Conservation (phyloP, 345 rosid genomes). For the Pugionium cornutum region DNA sequence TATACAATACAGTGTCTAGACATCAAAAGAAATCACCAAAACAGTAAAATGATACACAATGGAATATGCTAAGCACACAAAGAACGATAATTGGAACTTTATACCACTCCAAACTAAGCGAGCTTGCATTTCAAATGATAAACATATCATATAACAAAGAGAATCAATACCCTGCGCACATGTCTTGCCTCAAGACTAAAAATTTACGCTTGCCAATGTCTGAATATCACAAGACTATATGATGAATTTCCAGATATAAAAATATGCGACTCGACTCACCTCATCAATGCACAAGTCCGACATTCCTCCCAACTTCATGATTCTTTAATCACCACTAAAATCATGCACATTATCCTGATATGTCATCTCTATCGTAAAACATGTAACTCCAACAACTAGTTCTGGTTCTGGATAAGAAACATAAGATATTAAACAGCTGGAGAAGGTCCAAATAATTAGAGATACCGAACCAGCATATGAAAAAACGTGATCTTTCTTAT, state of each 20-base stretch:
- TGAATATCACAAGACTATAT: slow-evolving; percentile 11
- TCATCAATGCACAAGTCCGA: slow-evolving; percentile 65
- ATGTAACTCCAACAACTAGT: slow-evolving; percentile 40
- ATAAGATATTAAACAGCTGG: slow-evolving; percentile 32
- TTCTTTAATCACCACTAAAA: slow-evolving; percentile 59
- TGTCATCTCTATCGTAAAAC: slow-evolving; percentile 47
- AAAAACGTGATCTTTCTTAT: slow-evolving; percentile 17
- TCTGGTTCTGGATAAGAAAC: slow-evolving; percentile 47
- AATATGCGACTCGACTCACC: slow-evolving; percentile 46
- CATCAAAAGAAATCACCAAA: slow-evolving; percentile 24
- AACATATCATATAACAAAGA: slow-evolving; percentile 5
- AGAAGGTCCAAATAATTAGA: slow-evolving; percentile 9
- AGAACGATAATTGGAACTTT: background rate
- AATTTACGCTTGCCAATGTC: background rate
- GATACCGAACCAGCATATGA: background rate
- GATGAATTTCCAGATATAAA: background rate
- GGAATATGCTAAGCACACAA: background rate
- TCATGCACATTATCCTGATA: slow-evolving; percentile 42
- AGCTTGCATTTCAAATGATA: background rate
- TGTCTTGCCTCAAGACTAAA: background rate
- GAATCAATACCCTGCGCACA: slow-evolving; percentile 8
- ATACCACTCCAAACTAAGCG: background rate
- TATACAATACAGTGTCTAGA: background rate
- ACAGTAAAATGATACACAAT: background rate
- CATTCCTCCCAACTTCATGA: slow-evolving; percentile 59